phyloP scores from a whole-genome alignment of 2,329 filamentous ascomycete genomes.

The Metarhizium guizhouense region DNA sequence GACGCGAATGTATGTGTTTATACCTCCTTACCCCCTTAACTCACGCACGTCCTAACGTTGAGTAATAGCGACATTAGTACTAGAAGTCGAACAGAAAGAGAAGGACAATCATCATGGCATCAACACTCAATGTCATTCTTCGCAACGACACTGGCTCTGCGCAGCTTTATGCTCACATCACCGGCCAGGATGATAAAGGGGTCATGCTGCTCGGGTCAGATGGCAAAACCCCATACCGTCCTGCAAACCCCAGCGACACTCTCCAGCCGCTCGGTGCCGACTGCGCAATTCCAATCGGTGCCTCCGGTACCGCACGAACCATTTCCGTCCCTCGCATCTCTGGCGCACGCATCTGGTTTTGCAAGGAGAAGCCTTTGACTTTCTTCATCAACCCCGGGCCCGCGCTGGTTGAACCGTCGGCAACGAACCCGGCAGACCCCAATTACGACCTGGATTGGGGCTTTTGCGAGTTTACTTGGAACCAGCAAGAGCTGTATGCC shows the following conservation, averaged over 20 bases:
- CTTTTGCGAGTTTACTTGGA: conserved; percentile 64
- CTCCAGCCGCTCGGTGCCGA: conserved; percentile 44
- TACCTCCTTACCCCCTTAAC: too few relatives aligned
- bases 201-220: conserved; percentile 57
- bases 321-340: conserved; percentile 61
- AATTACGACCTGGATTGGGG: conserved; percentile 56
- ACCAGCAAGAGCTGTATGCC: conserved; percentile 50
- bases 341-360: conserved; percentile 67
- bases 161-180: conserved; percentile 58
- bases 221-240: conserved; percentile 57
- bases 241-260: conserved; percentile 44
- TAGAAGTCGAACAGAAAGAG: background rate
- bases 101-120: conserved; percentile 7
- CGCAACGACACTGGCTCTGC: conserved; percentile 55
- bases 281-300: conserved; percentile 55
- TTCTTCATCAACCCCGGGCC: conserved; percentile 66
- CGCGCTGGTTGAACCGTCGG: conserved; percentile 65
- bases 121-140: conserved; percentile 47
- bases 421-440: conserved; percentile 54
- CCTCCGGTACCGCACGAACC: conserved; percentile 47
- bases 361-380: conserved; percentile 47
- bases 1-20: too few relatives aligned
- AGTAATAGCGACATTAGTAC: background rate
- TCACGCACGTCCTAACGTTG: background rate
- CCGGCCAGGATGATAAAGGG: conserved; percentile 48